A percentile compares a stretch with the other conserved stretches of the same genome.
These are phyloP conservation scores for Termitomyces sp. DNA, from an alignment of 768 basidiomycete species.

Conservation along the genomic window DNA sequence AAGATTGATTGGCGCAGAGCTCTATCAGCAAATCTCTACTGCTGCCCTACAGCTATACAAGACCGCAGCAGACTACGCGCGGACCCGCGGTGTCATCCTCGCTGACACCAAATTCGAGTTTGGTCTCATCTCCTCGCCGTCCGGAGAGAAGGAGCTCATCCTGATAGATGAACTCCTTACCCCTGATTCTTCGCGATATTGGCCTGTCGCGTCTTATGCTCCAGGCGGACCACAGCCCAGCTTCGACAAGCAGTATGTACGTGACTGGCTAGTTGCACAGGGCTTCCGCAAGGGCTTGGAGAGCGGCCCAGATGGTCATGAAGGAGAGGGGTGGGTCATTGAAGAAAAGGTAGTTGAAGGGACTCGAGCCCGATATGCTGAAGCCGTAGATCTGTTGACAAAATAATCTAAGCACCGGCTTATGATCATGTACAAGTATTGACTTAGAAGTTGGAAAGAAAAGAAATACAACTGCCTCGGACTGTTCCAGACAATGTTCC, in stretches of 20 bases:
- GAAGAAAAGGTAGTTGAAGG: constrained; percentile 72
- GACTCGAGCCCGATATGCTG: constrained; percentile 75
- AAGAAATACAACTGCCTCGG: no score
- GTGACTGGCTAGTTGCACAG: constrained; percentile 78
- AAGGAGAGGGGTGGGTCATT: constrained; percentile 76
- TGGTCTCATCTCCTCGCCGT: constrained; percentile 60
- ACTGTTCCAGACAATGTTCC: not conserved
- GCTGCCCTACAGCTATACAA: constrained; percentile 65
- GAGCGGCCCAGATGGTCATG: constrained; percentile 60
- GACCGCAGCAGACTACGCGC: constrained; percentile 72
- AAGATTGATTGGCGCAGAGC: constrained; percentile 59
- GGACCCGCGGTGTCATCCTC: constrained; percentile 79
- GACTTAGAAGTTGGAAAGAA: no score
- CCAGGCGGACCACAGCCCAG: constrained; percentile 79
- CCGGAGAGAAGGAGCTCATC: constrained; percentile 49
- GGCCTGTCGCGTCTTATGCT: constrained; percentile 75
- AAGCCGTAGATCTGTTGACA: constrained; percentile 65
- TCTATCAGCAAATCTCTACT: constrained; percentile 58
- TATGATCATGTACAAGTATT: not conserved
- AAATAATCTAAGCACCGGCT: not conserved
- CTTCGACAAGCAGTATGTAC: constrained; percentile 95
- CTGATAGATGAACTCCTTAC: constrained; percentile 97
- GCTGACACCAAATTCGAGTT: constrained; percentile 99
- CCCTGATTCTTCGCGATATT: constrained; percentile 96
- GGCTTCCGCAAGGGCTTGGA: constrained; percentile 84